phyloP scores from a whole-genome alignment of 352 stramenopile species.

The Thalassiosira livingstoniorum region DNA sequence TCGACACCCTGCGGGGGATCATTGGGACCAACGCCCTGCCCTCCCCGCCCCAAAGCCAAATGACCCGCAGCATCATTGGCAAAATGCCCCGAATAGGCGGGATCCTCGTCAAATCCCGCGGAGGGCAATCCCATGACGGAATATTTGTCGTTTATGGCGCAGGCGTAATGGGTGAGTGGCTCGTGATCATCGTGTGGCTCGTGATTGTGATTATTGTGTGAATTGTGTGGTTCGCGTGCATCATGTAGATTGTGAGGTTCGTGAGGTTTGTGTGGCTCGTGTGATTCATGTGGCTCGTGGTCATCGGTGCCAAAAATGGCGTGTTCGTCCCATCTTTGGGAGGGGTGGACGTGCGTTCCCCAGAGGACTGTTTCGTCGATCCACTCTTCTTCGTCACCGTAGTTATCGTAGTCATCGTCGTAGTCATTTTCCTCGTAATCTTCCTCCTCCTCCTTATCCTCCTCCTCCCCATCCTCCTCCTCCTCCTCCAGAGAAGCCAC shows the following conservation, averaged over 20 bases:
- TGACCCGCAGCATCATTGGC: conserved; percentile 57
- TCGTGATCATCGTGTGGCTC: conserved; percentile 21
- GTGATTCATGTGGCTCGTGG: no score
- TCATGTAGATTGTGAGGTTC: no score
- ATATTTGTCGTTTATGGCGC: conserved; percentile 40
- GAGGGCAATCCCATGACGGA: conserved; percentile 44
- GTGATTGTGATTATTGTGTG: background rate
- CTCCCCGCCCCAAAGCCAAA: conserved; percentile 30
- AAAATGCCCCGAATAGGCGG: conserved; percentile 57
- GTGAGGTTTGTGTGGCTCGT: no score
- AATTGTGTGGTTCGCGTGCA: no score
- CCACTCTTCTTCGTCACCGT: conserved; percentile 30
- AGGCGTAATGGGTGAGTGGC: conserved; percentile 46
- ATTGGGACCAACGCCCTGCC: background rate
- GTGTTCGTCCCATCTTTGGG: conserved; percentile 44
- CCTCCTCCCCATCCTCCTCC: conserved; percentile 10
- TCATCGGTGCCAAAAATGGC: no score
- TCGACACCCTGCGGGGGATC: conserved; percentile 45
- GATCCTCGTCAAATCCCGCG: conserved; percentile 41
- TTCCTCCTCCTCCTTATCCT: conserved; percentile 18
- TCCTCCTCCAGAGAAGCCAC: conserved; percentile 20
- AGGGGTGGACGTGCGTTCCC: conserved; percentile 33
- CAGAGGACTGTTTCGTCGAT: conserved; percentile 42
- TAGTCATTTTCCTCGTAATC: conserved; percentile 1
- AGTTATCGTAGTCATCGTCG: conserved; percentile 10